Conservation (phyloP, 2,329 filamentous ascomycete genomes). For the Trichoderma semiorbis region DNA sequence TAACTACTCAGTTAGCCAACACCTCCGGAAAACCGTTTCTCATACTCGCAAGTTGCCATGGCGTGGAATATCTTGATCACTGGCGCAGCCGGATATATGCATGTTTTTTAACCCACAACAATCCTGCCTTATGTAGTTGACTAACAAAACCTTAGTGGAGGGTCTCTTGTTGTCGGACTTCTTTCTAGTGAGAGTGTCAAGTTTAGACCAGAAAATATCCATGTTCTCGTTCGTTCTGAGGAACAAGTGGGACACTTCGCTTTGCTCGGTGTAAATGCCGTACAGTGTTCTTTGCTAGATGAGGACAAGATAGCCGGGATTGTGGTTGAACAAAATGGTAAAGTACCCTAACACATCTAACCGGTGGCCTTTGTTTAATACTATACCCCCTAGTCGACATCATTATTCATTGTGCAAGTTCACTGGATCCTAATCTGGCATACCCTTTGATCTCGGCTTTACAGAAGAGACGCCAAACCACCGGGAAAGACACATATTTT, state of each 20-base stretch:
- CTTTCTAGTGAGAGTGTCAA: background rate
- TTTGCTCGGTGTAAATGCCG: background rate
- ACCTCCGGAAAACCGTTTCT: background rate
- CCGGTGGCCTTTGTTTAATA: background rate
- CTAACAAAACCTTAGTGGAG: background rate
- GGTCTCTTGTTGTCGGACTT: background rate
- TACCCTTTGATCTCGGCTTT: background rate
- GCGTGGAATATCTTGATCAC: background rate
- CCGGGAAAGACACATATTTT: background rate
- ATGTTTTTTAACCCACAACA: background rate
- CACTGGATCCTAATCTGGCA: background rate
- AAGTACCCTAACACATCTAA: background rate
- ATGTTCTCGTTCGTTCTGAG: background rate
- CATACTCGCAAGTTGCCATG: background rate
- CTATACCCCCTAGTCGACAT: background rate
- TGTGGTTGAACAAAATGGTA: background rate
- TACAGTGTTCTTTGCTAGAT: background rate
- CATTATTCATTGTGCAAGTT: background rate
- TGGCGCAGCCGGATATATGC: background rate
- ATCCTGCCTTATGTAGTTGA: background rate
- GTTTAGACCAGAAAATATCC: background rate
- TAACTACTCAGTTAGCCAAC: background rate
- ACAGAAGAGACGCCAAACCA: background rate
- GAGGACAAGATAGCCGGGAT: background rate
- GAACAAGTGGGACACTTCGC: background rate